These are phyloP conservation scores for Fusarium abutilonis DNA, from an alignment of 2,329 filamentous ascomycete genomes.

Conservation along the genomic window DNA sequence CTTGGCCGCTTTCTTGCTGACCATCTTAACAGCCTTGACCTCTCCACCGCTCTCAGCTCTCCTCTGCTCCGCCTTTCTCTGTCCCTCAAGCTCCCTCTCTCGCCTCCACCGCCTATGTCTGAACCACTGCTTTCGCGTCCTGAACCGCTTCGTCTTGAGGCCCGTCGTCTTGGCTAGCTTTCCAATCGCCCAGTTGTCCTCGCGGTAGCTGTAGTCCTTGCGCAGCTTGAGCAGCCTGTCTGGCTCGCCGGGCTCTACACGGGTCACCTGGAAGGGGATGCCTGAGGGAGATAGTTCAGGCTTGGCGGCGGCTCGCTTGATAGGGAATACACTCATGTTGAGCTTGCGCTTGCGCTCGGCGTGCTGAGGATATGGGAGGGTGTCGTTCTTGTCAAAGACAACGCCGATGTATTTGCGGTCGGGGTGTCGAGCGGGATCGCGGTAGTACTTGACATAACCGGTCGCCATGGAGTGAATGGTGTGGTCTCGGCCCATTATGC, in stretches of 20 bases:
- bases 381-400: conserved; percentile 82
- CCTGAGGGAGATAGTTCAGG: conserved; percentile 60
- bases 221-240: conserved; percentile 62
- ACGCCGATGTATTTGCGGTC: conserved; percentile 95
- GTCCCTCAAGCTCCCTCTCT: conserved; percentile 55
- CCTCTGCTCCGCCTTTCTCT: conserved; percentile 52
- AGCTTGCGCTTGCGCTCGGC: conserved; percentile 79
- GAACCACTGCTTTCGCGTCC: conserved; percentile 61
- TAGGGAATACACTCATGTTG: conserved; percentile 71
- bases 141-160: conserved; percentile 60
- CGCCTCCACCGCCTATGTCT: conserved; percentile 56
- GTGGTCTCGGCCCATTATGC: conserved; percentile 93
- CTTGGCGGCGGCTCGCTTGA: conserved; percentile 52
- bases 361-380: conserved; percentile 79
- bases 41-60: conserved; percentile 49
- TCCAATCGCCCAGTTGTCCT: conserved; percentile 69
- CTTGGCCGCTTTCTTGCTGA: conserved; percentile 53
- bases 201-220: conserved; percentile 66
- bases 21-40: conserved; percentile 46
- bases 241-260: conserved; percentile 54
- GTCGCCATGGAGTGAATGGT: conserved; percentile 87
- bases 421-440: conserved; percentile 82
- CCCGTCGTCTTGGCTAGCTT: conserved; percentile 63
- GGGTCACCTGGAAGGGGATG: conserved; percentile 59
- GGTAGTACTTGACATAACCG: conserved; percentile 97